Evolutionary conservation across 2,329 filamentous ascomycete species (phyloP).

Genomic region (Emmonsiellopsis sp.): DNA sequence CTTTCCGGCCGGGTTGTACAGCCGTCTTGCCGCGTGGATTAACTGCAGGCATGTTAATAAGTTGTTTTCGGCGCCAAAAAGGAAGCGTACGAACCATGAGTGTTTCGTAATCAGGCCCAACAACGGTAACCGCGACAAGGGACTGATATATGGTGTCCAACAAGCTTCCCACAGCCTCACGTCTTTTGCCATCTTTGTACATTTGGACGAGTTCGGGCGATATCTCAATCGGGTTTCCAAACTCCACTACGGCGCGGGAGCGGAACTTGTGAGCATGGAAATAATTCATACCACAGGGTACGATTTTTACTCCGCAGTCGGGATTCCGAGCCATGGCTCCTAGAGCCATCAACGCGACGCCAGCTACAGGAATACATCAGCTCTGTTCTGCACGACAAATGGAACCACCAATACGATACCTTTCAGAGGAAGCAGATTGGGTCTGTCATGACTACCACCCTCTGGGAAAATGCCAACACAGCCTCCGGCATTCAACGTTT

Average conservation of each 20-base stretch:
- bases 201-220: conserved; percentile 71
- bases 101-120: conserved; percentile 88
- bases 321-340: conserved; percentile 79
- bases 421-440: conserved; percentile 84
- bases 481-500: conserved; percentile 67
- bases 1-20: conserved; percentile 92
- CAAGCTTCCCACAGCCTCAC: conserved; percentile 77
- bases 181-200: conserved; percentile 72
- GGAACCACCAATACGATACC: conserved; percentile 24
- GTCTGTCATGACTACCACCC: conserved; percentile 89
- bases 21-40: conserved; percentile 82
- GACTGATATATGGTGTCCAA: conserved; percentile 80
- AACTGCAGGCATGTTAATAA: conserved; percentile 42
- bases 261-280: conserved; percentile 98
- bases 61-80: not conserved
- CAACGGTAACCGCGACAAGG: conserved; percentile 80
- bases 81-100: conserved; percentile 54
- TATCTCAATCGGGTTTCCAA: conserved; percentile 80
- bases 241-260: conserved; percentile 90
- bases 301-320: conserved; percentile 82
- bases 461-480: conserved; percentile 97
- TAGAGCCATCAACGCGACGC: conserved; percentile 95
- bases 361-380: conserved; percentile 44
- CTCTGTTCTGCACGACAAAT: conserved; percentile 11
- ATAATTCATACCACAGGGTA: conserved; percentile 98